Evolutionary conservation across 257 asterid species (phyloP).

Genomic region (Leptodermis oblonga): DNA sequence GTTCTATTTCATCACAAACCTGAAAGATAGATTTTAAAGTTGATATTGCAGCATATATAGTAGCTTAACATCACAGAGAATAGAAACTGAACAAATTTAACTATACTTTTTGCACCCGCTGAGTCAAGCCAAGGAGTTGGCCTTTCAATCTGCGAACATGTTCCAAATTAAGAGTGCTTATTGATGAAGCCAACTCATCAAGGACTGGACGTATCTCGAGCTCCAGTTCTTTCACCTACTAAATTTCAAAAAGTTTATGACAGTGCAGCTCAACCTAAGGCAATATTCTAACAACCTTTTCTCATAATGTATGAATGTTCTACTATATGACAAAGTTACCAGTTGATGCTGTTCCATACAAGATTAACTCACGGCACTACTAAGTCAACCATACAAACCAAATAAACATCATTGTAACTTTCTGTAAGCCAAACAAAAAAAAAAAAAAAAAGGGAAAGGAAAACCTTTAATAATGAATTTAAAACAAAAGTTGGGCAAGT

Average conservation of each 20-base stretch:
- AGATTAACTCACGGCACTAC: neutral
- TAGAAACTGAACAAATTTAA: conserved; percentile 1
- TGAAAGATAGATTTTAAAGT: conserved; percentile 27
- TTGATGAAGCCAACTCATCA: conserved; percentile 82
- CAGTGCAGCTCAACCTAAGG: conserved; percentile 3
- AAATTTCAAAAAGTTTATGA: conserved; percentile 25
- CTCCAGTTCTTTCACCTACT: conserved; percentile 87
- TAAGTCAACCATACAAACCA: neutral
- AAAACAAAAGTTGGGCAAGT: neutral
- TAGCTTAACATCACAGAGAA: conserved; percentile 9
- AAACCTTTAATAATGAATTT: too few species aligned
- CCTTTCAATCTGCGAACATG: conserved; percentile 98
- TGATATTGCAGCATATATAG: conserved; percentile 10
- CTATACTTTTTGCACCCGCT: conserved; percentile 87
- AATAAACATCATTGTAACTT: neutral
- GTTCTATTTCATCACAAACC: conserved; percentile 97
- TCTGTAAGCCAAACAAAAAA: neutral
- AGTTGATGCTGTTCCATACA: neutral
- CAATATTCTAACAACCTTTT: neutral
- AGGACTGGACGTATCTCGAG: conserved; percentile 87
- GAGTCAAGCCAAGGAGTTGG: conserved; percentile 89
- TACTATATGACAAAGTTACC: neutral
- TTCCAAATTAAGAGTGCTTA: conserved; percentile 90
- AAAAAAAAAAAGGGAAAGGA: too few species aligned
- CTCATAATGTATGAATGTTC: neutral